Conservation (phyloP, 208 protist species). For the Novymonas esmeraldas region DNA sequence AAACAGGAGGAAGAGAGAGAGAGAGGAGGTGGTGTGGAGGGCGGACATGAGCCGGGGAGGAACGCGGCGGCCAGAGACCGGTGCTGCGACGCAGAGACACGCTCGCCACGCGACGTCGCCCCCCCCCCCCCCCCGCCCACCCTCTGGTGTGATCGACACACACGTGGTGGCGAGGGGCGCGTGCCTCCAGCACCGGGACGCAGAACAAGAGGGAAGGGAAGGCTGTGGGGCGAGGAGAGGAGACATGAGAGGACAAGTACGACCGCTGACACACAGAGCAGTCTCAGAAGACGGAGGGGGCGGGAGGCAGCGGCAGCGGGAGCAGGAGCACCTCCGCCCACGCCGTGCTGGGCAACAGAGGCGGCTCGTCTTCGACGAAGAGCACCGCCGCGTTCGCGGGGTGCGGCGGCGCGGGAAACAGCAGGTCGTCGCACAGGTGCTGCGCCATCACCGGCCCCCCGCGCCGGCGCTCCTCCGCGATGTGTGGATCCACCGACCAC, state of each 20-base stretch:
- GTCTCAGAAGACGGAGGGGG: constrained; percentile 69
- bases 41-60: background rate
- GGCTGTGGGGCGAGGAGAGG: too few species aligned
- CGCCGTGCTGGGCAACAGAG: constrained; percentile 9
- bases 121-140: too few species aligned
- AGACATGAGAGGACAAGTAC: too few species aligned
- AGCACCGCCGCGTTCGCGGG: constrained; percentile 41
- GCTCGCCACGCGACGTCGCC: too few species aligned
- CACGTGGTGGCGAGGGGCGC: too few species aligned
- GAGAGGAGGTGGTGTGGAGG: constrained; percentile 26
- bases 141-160: too few species aligned
- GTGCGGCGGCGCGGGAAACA: constrained; percentile 31
- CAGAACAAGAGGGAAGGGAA: too few species aligned
- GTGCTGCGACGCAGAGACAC: too few species aligned
- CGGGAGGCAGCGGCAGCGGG: constrained; percentile 76
- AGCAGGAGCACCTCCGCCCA: constrained; percentile 44
- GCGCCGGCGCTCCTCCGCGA: constrained; percentile 73
- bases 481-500: constrained; percentile 56
- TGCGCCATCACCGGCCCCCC: constrained; percentile 62
- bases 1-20: constrained; percentile 8
- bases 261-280: too few species aligned
- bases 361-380: constrained; percentile 41
- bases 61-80: background rate
- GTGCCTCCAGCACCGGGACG: too few species aligned
- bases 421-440: constrained; percentile 62